Evolutionary conservation across 352 stramenopile species (phyloP).

Genomic region (Phytopythium helicoides): DNA sequence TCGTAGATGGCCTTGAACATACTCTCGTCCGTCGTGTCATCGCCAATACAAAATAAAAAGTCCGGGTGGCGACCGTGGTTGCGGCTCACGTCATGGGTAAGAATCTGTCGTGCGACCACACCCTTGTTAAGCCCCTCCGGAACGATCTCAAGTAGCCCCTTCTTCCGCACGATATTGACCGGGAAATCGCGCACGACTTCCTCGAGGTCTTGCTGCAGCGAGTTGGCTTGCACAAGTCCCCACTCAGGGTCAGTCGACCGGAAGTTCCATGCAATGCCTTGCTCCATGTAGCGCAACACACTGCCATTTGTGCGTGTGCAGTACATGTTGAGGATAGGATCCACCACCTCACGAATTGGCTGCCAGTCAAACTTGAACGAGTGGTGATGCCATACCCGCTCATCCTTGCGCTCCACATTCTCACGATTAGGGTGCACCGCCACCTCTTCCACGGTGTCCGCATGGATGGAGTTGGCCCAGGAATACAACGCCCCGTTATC

Average conservation of each 20-base stretch:
- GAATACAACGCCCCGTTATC: conserved; percentile 95
- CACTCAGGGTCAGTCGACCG: conserved; percentile 97
- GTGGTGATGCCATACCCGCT: conserved; percentile 75
- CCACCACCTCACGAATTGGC: conserved; percentile 87
- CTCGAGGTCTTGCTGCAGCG: conserved; percentile 86
- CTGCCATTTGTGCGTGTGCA: conserved; percentile 95
- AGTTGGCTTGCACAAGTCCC: conserved; percentile 94
- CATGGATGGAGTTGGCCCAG: conserved; percentile 66
- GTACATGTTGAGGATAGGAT: conserved; percentile 95
- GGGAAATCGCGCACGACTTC: conserved; percentile 72
- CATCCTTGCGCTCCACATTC: conserved; percentile 11
- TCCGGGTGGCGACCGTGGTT: conserved; percentile 82
- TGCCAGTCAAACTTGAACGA: conserved; percentile 90
- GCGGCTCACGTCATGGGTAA: conserved; percentile 82
- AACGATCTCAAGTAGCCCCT: conserved; percentile 95
- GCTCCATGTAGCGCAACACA: conserved; percentile 90
- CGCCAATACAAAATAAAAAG: conserved; percentile 96
- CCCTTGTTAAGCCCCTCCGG: conserved; percentile 96
- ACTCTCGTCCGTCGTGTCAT: conserved; percentile 97
- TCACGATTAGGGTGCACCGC: conserved; percentile 17
- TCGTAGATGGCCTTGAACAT: conserved; percentile 96
- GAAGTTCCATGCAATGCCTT: conserved; percentile 97
- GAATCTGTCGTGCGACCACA: conserved; percentile 94
- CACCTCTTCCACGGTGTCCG: conserved; percentile 34
- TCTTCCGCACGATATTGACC: conserved; percentile 81